phyloP scores from a whole-genome alignment of 371 early-diverging fungal genomes.

The Rhizomucor miehei region DNA sequence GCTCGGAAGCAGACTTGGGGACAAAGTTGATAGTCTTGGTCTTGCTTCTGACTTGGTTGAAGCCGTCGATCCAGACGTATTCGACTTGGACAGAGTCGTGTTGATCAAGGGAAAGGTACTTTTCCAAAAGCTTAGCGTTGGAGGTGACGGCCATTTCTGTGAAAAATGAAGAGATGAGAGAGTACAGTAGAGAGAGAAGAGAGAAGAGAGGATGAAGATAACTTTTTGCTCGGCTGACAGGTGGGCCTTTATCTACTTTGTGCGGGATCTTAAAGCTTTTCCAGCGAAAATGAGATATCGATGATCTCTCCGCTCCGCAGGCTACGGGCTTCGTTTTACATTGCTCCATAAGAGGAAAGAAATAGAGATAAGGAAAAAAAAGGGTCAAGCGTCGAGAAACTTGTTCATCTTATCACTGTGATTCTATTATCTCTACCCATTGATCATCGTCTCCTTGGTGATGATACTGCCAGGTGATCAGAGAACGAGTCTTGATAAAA shows the following conservation, averaged over 20 bases:
- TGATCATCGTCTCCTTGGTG: too few relatives aligned
- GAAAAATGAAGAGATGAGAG: slow-evolving; percentile 4
- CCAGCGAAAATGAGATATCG: too few relatives aligned
- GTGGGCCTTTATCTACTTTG: too few relatives aligned
- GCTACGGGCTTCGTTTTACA: not conserved
- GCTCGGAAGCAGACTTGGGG: slow-evolving; percentile 33
- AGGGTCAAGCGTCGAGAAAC: too few relatives aligned
- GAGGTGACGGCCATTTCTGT: slow-evolving; percentile 19
- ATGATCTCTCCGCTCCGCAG: not conserved
- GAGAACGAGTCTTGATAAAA: too few relatives aligned
- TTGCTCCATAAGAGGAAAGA: too few relatives aligned
- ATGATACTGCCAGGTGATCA: too few relatives aligned
- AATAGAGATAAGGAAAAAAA: too few relatives aligned
- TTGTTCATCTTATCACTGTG: too few relatives aligned
- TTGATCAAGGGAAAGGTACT: slow-evolving; percentile 44
- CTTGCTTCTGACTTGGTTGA: slow-evolving; percentile 31
- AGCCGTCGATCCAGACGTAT: slow-evolving; percentile 54
- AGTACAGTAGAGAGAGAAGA: slow-evolving; percentile 4
- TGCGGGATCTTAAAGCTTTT: too few relatives aligned
- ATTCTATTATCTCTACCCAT: too few relatives aligned
- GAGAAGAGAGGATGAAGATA: slow-evolving; percentile 1
- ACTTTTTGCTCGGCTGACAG: not conserved
- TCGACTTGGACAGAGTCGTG: slow-evolving; percentile 40
- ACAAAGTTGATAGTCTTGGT: slow-evolving; percentile 38
- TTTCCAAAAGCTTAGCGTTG: slow-evolving; percentile 30